Conservation (phyloP, 768 basidiomycete species). For the Punctularia strigosozonata region DNA sequence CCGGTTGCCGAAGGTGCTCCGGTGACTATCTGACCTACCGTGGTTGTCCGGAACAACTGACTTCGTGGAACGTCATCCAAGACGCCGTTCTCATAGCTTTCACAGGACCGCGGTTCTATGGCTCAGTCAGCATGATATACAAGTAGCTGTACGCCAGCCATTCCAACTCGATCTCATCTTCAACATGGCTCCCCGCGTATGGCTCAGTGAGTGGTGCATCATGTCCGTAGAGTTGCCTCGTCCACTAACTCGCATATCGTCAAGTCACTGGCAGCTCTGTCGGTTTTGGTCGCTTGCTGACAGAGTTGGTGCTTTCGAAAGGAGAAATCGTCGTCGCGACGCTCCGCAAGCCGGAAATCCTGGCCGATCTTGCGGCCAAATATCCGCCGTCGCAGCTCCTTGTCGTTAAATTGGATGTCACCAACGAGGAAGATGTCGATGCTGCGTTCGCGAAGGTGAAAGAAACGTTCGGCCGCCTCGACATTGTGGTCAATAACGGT, state of each 20-base stretch:
- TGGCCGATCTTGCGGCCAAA: constrained; percentile 17
- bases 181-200: constrained; percentile 7
- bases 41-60: too few species aligned
- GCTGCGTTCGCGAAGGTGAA: constrained; percentile 22
- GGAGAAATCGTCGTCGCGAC: constrained; percentile 33
- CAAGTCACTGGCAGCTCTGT: constrained; percentile 30
- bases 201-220: constrained; percentile 9
- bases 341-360: constrained; percentile 23
- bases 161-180: too few species aligned
- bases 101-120: too few species aligned
- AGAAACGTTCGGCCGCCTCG: constrained; percentile 27
- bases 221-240: not conserved
- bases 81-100: too few species aligned
- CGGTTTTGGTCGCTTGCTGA: constrained; percentile 25
- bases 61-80: too few species aligned
- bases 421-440: constrained; percentile 16
- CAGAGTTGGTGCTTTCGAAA: constrained; percentile 20
- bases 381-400: constrained; percentile 23
- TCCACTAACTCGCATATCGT: not conserved
- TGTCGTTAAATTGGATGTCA: constrained; percentile 28
- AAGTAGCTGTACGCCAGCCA: too few species aligned
- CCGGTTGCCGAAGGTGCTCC: too few species aligned
- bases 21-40: too few species aligned
- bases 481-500: constrained; percentile 37
- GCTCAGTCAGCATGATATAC: too few species aligned